Evolutionary conservation across 129 eudicot genomes (phyloP).

Genomic region (Lonicera japonica): DNA sequence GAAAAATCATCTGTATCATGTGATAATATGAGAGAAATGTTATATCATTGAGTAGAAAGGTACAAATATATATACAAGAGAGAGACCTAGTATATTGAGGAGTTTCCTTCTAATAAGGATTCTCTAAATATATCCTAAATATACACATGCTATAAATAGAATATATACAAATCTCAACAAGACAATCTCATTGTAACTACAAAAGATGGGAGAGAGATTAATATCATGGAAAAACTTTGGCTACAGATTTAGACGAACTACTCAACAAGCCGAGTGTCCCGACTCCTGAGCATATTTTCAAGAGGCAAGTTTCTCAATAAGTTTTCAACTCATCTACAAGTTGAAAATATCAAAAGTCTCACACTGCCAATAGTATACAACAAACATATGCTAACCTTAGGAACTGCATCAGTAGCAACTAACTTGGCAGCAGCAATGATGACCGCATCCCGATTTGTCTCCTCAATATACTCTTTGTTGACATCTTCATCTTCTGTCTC

Average conservation of each 20-base stretch:
- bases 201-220: no score
- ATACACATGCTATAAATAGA: no score
- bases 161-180: no score
- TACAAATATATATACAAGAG: no score
- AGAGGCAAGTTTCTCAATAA: neutral
- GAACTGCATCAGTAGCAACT: slow-evolving; percentile 70
- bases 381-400: slow-evolving; percentile 44
- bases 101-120: no score
- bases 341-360: neutral
- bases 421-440: slow-evolving; percentile 84
- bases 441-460: slow-evolving; percentile 67
- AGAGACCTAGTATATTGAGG: no score
- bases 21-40: no score
- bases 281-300: neutral
- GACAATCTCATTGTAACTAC: no score
- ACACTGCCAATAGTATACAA: neutral
- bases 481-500: slow-evolving; percentile 86
- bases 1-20: no score
- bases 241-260: neutral
- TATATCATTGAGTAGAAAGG: no score
- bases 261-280: neutral
- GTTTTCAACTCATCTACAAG: neutral
- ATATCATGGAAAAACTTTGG: no score
- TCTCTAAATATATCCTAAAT: no score
- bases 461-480: slow-evolving; percentile 82